Percentiles rank a stretch among this genome's conserved stretches.
These are phyloP conservation scores for Lepidium campestre DNA, from an alignment of 441 rosid species.

Conservation along the genomic window DNA sequence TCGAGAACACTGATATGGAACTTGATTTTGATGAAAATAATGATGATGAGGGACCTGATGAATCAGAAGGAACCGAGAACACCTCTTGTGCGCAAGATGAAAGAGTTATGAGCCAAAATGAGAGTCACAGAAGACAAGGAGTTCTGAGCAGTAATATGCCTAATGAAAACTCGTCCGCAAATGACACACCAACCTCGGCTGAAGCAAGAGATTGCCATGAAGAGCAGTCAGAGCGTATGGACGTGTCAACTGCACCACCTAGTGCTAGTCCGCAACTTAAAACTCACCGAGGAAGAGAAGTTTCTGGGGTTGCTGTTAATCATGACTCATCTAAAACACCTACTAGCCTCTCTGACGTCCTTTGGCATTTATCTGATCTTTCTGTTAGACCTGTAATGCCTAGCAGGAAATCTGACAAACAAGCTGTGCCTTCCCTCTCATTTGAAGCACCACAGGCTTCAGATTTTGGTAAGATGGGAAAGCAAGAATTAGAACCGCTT, in stretches of 20 bases:
- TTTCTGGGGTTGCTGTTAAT: conserved; percentile 38
- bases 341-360: conserved; percentile 50
- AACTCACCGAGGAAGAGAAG: conserved; percentile 54
- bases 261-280: conserved; percentile 62
- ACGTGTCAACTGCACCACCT: conserved; percentile 55
- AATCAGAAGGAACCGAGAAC: conserved; percentile 57
- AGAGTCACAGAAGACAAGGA: conserved; percentile 33
- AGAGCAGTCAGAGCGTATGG: conserved; percentile 54
- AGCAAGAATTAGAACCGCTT: conserved; percentile 68
- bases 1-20: conserved; percentile 93
- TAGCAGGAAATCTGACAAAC: conserved; percentile 83
- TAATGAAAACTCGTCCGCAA: conserved; percentile 35
- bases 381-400: conserved; percentile 98
- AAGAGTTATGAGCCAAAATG: conserved; percentile 31
- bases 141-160: conserved; percentile 36
- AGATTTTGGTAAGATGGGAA: conserved; percentile 70
- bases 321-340: conserved; percentile 56
- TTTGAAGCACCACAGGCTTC: conserved; percentile 68
- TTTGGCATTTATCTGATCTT: conserved; percentile 96
- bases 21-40: conserved; percentile 84
- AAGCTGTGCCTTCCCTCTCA: conserved; percentile 61
- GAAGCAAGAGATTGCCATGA: conserved; percentile 48
- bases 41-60: conserved; percentile 81
- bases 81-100: conserved; percentile 37
- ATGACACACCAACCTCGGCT: conserved; percentile 36